Evolutionary conservation across 345 rosid genomes (phyloP), one percentile per base, ranked within the genome.

Genomic region (Gossypium australe): DNA sequence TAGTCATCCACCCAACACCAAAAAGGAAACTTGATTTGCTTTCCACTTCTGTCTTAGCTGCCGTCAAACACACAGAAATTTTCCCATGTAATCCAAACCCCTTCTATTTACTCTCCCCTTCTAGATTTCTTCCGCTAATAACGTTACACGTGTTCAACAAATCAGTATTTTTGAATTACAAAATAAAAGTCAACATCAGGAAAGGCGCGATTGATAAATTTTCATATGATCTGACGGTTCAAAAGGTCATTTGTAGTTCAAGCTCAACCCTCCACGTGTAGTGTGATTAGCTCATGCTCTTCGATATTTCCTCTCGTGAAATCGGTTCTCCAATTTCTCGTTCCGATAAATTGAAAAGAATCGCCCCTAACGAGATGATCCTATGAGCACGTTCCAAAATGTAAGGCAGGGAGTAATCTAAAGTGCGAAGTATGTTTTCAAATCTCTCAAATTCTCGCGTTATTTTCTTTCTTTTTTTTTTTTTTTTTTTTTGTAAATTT

Each of bases 251-350:
- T 57, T 10, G 12, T 53, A 14, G 43, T 2, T 24, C 0, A 44
- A 12, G 7, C 16, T 49, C 22, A 24, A 65, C 82, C 84, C 71
- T 58, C 72, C 86, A 83, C 86, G 84, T 85, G 85, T 77, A 53
- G n/a, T 63, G 77, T 52, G 65, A 70, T 43, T 48, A 3, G 12
- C 7, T 63, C 67, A 17, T 38, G 22, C 24, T 17, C 47, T 53
- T n/a, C 56, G 45, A 51, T 34, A 29, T 70, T 64, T 25, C 14
- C 24, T 57, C 80, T 47, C 74, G 76, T 82, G 85, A 76, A 17
- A 12, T 45, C 2, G 3, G 2, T 1, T 34, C 41, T 34, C 41
- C 7, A 34, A 5, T 34, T 34, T 34, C 41, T 34, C 41, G 41
- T 34, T 34, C 41, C 41, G 41, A 34, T 34, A 34, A 34, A 34